Evolutionary conservation across 768 basidiomycete genomes (phyloP).

Genomic region (Chalciporus pseudorubinellus): DNA sequence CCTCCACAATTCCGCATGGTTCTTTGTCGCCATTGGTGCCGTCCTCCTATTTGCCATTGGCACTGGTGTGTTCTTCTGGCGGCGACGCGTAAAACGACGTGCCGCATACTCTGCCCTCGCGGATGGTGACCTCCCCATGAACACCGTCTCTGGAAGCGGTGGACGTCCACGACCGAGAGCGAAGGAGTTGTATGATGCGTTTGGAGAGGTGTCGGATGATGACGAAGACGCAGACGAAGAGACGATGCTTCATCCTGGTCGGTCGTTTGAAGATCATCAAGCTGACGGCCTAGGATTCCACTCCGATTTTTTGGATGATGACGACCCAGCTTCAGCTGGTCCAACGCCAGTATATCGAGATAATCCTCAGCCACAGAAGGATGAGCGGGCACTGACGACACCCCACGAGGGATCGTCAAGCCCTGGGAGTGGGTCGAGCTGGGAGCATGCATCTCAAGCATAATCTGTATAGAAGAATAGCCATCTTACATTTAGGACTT

Average conservation of each 20-base stretch:
- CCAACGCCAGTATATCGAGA: constrained; percentile 46
- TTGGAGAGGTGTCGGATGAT: constrained; percentile 86
- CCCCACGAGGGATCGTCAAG: constrained; percentile 24
- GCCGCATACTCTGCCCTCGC: constrained; percentile 57
- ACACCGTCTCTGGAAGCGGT: constrained; percentile 49
- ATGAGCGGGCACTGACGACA: neutral
- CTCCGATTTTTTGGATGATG: constrained; percentile 81
- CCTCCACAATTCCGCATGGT: constrained; percentile 79
- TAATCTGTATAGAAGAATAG: constrained; percentile 18
- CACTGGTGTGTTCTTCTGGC: constrained; percentile 76
- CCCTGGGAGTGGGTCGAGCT: constrained; percentile 56
- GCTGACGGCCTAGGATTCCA: constrained; percentile 57
- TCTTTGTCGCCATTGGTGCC: constrained; percentile 81
- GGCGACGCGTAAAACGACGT: constrained; percentile 48
- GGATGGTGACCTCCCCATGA: constrained; percentile 77
- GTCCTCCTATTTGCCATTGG: constrained; percentile 73
- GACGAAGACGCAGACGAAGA: constrained; percentile 78
- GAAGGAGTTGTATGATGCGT: constrained; percentile 94
- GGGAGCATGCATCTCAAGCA: constrained; percentile 65
- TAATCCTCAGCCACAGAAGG: constrained; percentile 40
- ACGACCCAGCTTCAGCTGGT: constrained; percentile 44
- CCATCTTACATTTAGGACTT: neutral
- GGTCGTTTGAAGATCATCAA: constrained; percentile 31
- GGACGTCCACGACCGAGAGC: constrained; percentile 48
- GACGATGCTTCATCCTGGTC: constrained; percentile 51